phyloP scores from a whole-genome alignment of 768 basidiomycete genomes.

The Leucogyrophana mollusca region DNA sequence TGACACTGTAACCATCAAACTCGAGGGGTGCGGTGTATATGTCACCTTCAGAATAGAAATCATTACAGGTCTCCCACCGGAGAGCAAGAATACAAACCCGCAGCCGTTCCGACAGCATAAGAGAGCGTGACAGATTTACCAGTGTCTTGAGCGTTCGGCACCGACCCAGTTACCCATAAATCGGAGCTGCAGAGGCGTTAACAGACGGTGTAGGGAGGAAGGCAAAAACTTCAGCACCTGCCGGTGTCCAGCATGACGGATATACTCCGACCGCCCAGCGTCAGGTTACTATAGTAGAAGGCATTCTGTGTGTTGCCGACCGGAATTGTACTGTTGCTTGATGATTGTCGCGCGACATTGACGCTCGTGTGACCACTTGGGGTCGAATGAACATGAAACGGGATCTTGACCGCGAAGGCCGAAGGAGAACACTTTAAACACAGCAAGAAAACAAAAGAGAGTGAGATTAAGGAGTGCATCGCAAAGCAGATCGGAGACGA shows the following conservation, averaged over 20 bases:
- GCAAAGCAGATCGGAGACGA: not conserved
- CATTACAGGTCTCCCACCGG: not conserved
- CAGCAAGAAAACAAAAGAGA: slow-evolving; percentile 20
- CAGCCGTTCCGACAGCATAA: slow-evolving; percentile 69
- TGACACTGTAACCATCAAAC: slow-evolving; percentile 57
- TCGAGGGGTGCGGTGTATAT: slow-evolving; percentile 51
- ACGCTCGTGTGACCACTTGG: slow-evolving; percentile 8
- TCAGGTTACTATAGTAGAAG: slow-evolving; percentile 72
- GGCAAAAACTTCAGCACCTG: slow-evolving; percentile 39
- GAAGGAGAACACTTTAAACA: slow-evolving; percentile 5
- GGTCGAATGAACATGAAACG: slow-evolving; percentile 25
- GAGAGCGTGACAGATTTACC: slow-evolving; percentile 55
- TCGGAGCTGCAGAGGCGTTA: slow-evolving; percentile 52
- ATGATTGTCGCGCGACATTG: slow-evolving; percentile 22
- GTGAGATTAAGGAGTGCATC: slow-evolving; percentile 24
- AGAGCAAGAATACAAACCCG: slow-evolving; percentile 38
- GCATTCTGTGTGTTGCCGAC: slow-evolving; percentile 68
- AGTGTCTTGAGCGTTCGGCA: slow-evolving; percentile 51
- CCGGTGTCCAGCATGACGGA: slow-evolving; percentile 75
- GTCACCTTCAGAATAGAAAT: slow-evolving; percentile 40
- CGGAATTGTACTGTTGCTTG: slow-evolving; percentile 31
- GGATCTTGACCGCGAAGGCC: slow-evolving; percentile 30
- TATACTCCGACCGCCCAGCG: slow-evolving; percentile 55
- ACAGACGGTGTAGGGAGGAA: not conserved
- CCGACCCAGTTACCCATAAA: slow-evolving; percentile 62